Base-by-base conservation (phyloP, 2,329 filamentous ascomycete species). In the Monilinia vaccinii-corymbosi region DNA sequence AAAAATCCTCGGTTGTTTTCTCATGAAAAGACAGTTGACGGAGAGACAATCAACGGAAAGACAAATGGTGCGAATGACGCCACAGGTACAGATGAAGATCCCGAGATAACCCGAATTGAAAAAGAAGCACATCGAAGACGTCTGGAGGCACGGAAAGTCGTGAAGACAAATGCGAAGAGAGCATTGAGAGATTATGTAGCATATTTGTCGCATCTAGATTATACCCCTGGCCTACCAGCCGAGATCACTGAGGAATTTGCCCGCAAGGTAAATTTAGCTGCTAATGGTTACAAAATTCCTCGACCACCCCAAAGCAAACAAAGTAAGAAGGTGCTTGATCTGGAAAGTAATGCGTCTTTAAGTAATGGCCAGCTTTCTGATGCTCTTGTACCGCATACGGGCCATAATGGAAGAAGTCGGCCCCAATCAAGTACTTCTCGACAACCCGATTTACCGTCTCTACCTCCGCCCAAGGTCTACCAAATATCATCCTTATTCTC, bases 141-240 rank as follows among this genome's bases (percentile, higher is more conserved):
- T 58, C 72, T 83, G 28, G 83, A 87, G 63, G 81, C 81, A 48
- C 81, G 87, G 48, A 91, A 88, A 71, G 74, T 81, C 31, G 86
- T 93, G 65, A 88, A 89, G 67, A 79, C 80, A 0, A 85, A 87
- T 72, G 89, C 89, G 4, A 92, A 89, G 72, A 81, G 85, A 59
- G 89, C 89, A 1, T 74, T 94, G 25, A 81, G 86, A 61, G 89
- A 94, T 73, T 91, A 88, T 70, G 77, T 85, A 67, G 77, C 81
- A 25, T 94, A 89, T 69, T 75, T 95, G 44, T 83, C 84, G 1
- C 78, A 85, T 61, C 85, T 94, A 64, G 87, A 94, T 68, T 94
- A 94, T 73, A 88, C 89, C 0, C 88, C 89, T 53, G 70, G 70
- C 18, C 66, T 72, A 58, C 67, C 69, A 56, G 58, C 66, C 34